A percentile compares a stretch with the other conserved stretches of the same genome.
Conservation (phyloP, 2,329 filamentous ascomycete genomes). For the Mollisia scopiformis region DNA sequence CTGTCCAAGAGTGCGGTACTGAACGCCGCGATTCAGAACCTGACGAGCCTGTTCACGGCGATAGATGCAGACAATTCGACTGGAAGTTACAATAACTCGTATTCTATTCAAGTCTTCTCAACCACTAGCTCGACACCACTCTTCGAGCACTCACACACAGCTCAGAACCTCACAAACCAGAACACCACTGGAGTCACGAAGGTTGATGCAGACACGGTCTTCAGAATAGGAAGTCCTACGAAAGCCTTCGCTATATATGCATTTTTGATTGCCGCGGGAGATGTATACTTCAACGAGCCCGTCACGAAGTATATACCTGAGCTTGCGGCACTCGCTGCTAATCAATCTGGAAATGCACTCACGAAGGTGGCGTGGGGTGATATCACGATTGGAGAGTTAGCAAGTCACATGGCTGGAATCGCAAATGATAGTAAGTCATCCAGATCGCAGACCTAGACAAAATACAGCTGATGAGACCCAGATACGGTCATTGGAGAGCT, state of each 20-base stretch:
- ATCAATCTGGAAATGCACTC: conserved; percentile 4
- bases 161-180: not conserved
- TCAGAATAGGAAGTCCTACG: conserved; percentile 46
- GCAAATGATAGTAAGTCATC: conserved; percentile 10
- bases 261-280: conserved; percentile 43
- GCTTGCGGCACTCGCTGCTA: conserved; percentile 35
- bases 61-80: not conserved
- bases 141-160: conserved; percentile 6
- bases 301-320: conserved; percentile 46
- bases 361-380: conserved; percentile 15
- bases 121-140: not conserved
- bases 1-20: not conserved
- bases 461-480: not conserved
- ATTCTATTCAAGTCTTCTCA: conserved; percentile 5
- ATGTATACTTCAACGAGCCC: conserved; percentile 41
- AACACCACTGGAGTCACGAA: conserved; percentile 1
- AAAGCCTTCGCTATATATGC: conserved; percentile 48
- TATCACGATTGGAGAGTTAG: conserved; percentile 21
- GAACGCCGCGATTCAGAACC: not conserved
- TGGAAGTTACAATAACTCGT: not conserved
- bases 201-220: conserved; percentile 38
- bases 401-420: conserved; percentile 19
- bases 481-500: conserved; percentile 2
- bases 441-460: not conserved
- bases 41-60: not conserved